Percentiles rank a stretch among this genome's conserved stretches.
Conservation (phyloP, 2,329 filamentous ascomycete genomes). For the Talaromyces sp. region DNA sequence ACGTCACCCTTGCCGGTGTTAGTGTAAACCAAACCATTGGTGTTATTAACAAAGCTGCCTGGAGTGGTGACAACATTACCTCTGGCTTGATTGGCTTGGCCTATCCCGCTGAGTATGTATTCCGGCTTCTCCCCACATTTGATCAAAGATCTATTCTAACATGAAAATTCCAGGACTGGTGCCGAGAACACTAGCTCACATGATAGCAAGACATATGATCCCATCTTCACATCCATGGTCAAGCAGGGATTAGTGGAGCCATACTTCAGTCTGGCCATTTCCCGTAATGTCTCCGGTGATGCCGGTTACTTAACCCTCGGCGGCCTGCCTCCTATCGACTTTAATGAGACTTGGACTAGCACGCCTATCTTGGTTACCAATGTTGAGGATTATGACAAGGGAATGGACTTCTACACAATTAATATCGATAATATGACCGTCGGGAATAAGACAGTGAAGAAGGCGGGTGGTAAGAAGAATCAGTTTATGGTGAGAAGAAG, state of each 20-base stretch:
- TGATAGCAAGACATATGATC: not conserved
- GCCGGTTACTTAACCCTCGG: slow-evolving; percentile 24
- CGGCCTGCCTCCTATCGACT: slow-evolving; percentile 18
- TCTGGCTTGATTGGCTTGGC: slow-evolving; percentile 12
- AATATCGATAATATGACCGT: slow-evolving; percentile 19
- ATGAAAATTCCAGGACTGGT: not conserved
- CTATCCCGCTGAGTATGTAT: slow-evolving; percentile 8
- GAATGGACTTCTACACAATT: slow-evolving; percentile 19
- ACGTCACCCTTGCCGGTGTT: slow-evolving; percentile 26
- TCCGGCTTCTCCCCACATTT: not conserved
- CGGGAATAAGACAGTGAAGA: slow-evolving; percentile 5
- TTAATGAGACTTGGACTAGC: slow-evolving; percentile 9
- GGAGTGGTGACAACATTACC: slow-evolving; percentile 10
- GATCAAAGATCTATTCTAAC: not conserved
- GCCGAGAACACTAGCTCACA: not conserved
- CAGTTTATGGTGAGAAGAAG: slow-evolving; percentile 17
- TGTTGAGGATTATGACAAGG: slow-evolving; percentile 12
- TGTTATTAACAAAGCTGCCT: slow-evolving; percentile 8
- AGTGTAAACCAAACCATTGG: slow-evolving; percentile 9
- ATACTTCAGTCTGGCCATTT: slow-evolving; percentile 13
- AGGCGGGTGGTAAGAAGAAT: slow-evolving; percentile 2
- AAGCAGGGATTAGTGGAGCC: slow-evolving; percentile 7
- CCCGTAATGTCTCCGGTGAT: slow-evolving; percentile 8
- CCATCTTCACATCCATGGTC: slow-evolving; percentile 14
- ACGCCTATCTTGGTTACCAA: slow-evolving; percentile 23